Evolutionary conservation across 331 rosid genomes (phyloP).

Genomic region (Malus hybrid): DNA sequence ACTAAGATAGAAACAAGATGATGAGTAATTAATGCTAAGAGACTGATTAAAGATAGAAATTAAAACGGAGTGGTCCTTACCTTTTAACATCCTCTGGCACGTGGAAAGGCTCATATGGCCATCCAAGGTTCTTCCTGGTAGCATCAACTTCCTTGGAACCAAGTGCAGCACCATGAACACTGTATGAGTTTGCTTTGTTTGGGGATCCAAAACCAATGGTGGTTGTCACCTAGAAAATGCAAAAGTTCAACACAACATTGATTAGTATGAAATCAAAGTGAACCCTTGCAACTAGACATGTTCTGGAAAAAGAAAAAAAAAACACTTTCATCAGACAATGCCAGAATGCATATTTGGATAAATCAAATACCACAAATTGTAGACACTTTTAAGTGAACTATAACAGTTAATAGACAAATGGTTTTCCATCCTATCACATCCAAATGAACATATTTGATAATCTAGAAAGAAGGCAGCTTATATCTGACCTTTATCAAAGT

Average conservation of each 20-base stretch:
- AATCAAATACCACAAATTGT: background rate
- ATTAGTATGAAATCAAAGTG: background rate
- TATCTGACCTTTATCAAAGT: constrained; percentile 77
- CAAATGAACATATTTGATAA: background rate
- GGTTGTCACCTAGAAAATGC: constrained; percentile 65
- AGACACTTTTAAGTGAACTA: background rate
- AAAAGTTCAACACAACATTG: constrained; percentile 1
- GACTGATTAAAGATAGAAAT: background rate
- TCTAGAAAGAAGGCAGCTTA: background rate
- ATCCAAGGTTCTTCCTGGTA: constrained; percentile 80
- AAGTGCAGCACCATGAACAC: constrained; percentile 91
- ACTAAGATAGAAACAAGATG: constrained; percentile 26
- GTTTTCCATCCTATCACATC: background rate
- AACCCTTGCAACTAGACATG: background rate
- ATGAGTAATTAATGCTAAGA: background rate
- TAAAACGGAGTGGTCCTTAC: constrained; percentile 28
- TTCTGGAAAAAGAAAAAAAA: background rate
- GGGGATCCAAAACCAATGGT: constrained; percentile 97
- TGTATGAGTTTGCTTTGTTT: constrained; percentile 93
- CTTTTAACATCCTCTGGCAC: constrained; percentile 87
- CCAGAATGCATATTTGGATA: background rate
- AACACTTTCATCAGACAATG: background rate
- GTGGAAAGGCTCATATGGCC: constrained; percentile 91
- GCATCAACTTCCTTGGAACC: constrained; percentile 99
- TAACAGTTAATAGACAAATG: background rate